Evolutionary conservation across 202 grass and related monocot species (phyloP).

Genomic region (Panicum hallii): DNA sequence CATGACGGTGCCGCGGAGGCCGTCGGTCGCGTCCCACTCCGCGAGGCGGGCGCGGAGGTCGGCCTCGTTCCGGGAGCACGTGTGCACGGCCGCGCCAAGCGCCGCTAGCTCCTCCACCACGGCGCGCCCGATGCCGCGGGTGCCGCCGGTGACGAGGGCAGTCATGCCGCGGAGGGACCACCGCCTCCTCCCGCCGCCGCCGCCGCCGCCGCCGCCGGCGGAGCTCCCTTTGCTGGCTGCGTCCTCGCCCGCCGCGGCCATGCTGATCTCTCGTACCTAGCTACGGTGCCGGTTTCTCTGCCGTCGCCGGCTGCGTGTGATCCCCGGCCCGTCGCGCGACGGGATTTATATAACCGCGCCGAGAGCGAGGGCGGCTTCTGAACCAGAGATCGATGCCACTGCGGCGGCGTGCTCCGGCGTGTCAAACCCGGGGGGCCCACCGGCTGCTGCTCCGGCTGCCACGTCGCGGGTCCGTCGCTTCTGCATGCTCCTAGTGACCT

Average conservation of each 20-base stretch:
- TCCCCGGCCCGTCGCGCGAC: too few relatives aligned
- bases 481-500: too few relatives aligned
- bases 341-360: background rate
- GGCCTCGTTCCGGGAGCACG: conserved; percentile 75
- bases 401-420: background rate
- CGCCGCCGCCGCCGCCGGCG: background rate
- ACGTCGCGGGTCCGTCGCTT: background rate
- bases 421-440: too few relatives aligned
- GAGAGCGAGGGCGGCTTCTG: background rate
- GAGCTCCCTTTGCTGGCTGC: background rate
- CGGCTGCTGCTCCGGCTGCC: background rate
- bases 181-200: background rate
- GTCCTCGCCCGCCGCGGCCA: conserved; percentile 32
- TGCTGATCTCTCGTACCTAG: background rate
- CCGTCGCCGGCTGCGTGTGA: too few relatives aligned
- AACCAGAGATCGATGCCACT: background rate
- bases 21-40: conserved; percentile 45
- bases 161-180: conserved; percentile 67
- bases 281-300: too few relatives aligned
- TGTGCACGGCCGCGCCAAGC: conserved; percentile 66
- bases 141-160: conserved; percentile 76
- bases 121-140: conserved; percentile 70
- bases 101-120: conserved; percentile 67
- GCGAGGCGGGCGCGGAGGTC: conserved; percentile 58
- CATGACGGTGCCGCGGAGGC: background rate